A percentile compares a stretch with the other conserved stretches of the same genome.
Conservation (phyloP, 495 filamentous ascomycete genomes). For the Glutinoglossum americanum region DNA sequence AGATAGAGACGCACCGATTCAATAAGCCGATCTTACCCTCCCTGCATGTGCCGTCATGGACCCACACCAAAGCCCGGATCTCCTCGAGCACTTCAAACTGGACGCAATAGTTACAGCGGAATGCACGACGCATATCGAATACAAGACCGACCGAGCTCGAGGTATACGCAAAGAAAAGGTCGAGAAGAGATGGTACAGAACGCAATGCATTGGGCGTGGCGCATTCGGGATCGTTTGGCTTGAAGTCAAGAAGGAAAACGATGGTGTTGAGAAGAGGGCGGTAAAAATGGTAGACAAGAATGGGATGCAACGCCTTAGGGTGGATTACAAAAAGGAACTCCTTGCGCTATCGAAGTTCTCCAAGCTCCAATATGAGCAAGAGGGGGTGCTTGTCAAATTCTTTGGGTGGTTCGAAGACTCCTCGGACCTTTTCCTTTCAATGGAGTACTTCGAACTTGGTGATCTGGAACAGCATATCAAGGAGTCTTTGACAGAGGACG, state of each 20-base stretch:
- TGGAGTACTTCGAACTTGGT: slow-evolving; percentile 22
- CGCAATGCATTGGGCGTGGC: slow-evolving; percentile 2
- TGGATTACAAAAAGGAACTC: slow-evolving; percentile 12
- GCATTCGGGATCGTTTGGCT: slow-evolving; percentile 8
- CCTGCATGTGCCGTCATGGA: neutral
- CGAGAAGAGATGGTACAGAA: slow-evolving; percentile 4
- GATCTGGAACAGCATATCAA: slow-evolving; percentile 15
- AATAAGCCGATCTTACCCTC: too few relatives aligned
- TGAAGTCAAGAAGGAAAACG: neutral
- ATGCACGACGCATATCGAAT: slow-evolving; percentile 5
- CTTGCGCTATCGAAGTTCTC: slow-evolving; percentile 11
- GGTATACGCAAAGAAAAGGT: slow-evolving; percentile 5
- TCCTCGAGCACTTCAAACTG: slow-evolving; percentile 7
- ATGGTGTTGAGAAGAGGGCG: slow-evolving; percentile 5
- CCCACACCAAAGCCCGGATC: neutral
- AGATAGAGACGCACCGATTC: too few relatives aligned
- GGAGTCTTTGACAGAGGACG: slow-evolving; percentile 15
- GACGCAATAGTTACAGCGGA: neutral
- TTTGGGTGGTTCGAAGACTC: slow-evolving; percentile 21
- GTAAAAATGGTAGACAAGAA: slow-evolving; percentile 7
- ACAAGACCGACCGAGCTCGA: slow-evolving; percentile 2
- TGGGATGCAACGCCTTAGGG: neutral
- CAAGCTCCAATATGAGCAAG: neutral
- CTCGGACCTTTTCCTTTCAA: slow-evolving; percentile 17
- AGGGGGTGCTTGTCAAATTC: slow-evolving; percentile 14